Conservation (phyloP, 2,329 filamentous ascomycete species). For the Phyllosticta citriasiana region DNA sequence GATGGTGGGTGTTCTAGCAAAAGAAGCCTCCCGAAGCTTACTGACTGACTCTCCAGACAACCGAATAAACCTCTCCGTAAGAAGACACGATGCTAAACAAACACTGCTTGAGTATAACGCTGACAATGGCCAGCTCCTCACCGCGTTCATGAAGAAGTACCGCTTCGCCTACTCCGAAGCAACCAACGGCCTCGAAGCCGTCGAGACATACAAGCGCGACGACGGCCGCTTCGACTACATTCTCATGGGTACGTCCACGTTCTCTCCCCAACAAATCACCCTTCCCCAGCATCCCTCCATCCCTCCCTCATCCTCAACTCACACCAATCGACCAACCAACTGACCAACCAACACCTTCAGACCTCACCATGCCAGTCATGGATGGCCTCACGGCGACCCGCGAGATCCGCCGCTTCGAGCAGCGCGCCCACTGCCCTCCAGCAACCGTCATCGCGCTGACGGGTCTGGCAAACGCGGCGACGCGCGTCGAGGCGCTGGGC, state of each 20-base stretch:
- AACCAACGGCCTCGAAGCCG: slow-evolving; percentile 24
- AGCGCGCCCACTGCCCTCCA: slow-evolving; percentile 13
- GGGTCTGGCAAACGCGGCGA: slow-evolving; percentile 19
- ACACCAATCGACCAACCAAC: neutral
- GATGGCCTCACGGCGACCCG: slow-evolving; percentile 26
- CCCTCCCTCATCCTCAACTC: neutral
- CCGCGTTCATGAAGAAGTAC: slow-evolving; percentile 22
- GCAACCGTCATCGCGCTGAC: slow-evolving; percentile 21
- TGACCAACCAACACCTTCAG: slow-evolving; percentile 7
- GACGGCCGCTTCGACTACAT: slow-evolving; percentile 17
- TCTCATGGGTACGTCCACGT: slow-evolving; percentile 19
- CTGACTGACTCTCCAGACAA: slow-evolving; percentile 1
- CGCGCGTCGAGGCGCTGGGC: slow-evolving; percentile 19
- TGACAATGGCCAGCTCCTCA: slow-evolving; percentile 18
- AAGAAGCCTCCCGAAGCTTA: neutral
- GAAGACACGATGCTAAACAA: neutral
- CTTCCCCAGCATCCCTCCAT: neutral
- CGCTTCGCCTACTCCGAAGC: slow-evolving; percentile 18
- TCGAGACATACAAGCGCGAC: slow-evolving; percentile 17
- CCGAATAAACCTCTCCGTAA: slow-evolving; percentile 9
- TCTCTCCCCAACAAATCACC: neutral
- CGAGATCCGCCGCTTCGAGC: slow-evolving; percentile 23
- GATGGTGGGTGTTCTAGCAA: neutral
- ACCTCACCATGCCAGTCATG: slow-evolving; percentile 29
- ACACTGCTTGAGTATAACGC: neutral